These are phyloP conservation scores for Tetrahymena elliotti DNA, from an alignment of 73 alveolate genomes.

Conservation along the genomic window DNA sequence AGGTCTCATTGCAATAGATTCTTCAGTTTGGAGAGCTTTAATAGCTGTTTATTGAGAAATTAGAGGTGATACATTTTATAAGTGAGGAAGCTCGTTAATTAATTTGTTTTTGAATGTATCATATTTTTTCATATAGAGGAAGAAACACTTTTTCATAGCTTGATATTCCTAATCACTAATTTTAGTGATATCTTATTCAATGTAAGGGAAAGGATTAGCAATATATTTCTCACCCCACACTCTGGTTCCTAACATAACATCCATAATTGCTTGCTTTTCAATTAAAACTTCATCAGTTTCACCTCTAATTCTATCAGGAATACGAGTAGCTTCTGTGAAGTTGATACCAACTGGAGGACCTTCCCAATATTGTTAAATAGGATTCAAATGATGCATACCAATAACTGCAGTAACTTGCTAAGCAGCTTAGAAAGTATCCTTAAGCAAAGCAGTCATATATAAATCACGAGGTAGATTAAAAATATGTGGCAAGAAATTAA, in stretches of 20 bases:
- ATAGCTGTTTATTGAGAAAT: not conserved
- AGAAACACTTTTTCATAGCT: slow-evolving; percentile 33
- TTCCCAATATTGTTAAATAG: slow-evolving; percentile 77
- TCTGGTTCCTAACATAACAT: slow-evolving; percentile 70
- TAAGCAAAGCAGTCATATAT: slow-evolving; percentile 75
- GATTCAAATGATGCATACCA: slow-evolving; percentile 77
- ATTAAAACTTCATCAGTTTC: slow-evolving; percentile 85
- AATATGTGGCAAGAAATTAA: slow-evolving; percentile 72
- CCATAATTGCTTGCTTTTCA: slow-evolving; percentile 78
- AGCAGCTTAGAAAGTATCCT: slow-evolving; percentile 64
- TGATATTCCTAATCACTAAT: slow-evolving; percentile 11
- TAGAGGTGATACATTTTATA: not conserved
- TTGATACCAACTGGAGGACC: slow-evolving; percentile 89
- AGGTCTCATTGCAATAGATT: not conserved
- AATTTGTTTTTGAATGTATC: slow-evolving; percentile 22
- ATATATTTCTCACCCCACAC: slow-evolving; percentile 82
- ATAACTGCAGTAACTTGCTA: slow-evolving; percentile 55
- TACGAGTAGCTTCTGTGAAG: slow-evolving; percentile 69
- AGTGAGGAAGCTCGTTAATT: slow-evolving; percentile 25
- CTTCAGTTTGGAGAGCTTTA: not conserved
- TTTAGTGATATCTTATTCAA: slow-evolving; percentile 58
- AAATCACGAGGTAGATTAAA: slow-evolving; percentile 80
- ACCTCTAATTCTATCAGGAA: slow-evolving; percentile 63
- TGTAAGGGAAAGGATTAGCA: slow-evolving; percentile 77
- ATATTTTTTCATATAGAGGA: slow-evolving; percentile 19